Percentiles rank a stretch among this genome's conserved stretches.
Conservation (phyloP, 192 early-diverging fungal genomes). For the Entophlyctis luteolus region DNA sequence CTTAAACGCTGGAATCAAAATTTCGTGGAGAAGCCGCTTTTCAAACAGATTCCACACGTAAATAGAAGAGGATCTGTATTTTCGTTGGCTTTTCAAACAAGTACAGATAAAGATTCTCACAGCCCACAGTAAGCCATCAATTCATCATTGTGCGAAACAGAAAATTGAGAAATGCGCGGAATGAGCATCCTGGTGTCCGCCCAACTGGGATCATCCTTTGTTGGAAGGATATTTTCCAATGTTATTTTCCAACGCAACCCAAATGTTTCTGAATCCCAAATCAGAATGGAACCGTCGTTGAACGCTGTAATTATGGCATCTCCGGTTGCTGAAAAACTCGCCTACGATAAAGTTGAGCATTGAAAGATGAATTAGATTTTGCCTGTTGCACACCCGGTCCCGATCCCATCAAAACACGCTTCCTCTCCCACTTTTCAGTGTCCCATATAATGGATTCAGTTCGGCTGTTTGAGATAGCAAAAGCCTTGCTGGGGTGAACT, state of each 20-base stretch:
- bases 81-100: background rate
- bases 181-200: constrained; percentile 2
- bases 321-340: constrained; percentile 37
- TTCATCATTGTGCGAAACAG: constrained; percentile 35
- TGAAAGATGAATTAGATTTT: background rate
- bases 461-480: constrained; percentile 33
- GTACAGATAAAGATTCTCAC: constrained; percentile 22
- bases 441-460: constrained; percentile 51
- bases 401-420: constrained; percentile 38
- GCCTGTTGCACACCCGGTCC: constrained; percentile 39
- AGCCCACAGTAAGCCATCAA: constrained; percentile 40
- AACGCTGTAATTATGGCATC: constrained; percentile 39
- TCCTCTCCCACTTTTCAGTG: constrained; percentile 48
- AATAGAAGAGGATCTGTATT: constrained; percentile 32
- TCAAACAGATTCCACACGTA: constrained; percentile 50
- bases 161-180: constrained; percentile 22
- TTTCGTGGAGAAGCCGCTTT: constrained; percentile 44
- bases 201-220: background rate
- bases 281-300: constrained; percentile 42
- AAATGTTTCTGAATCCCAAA: constrained; percentile 47
- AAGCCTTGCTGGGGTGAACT: constrained; percentile 37
- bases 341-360: constrained; percentile 8
- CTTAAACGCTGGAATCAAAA: constrained; percentile 42
- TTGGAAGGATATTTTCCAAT: constrained; percentile 22
- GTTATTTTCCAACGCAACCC: constrained; percentile 40